Conservation (phyloP, 169 alveolate species). For the Plasmodium gallinaceum region DNA sequence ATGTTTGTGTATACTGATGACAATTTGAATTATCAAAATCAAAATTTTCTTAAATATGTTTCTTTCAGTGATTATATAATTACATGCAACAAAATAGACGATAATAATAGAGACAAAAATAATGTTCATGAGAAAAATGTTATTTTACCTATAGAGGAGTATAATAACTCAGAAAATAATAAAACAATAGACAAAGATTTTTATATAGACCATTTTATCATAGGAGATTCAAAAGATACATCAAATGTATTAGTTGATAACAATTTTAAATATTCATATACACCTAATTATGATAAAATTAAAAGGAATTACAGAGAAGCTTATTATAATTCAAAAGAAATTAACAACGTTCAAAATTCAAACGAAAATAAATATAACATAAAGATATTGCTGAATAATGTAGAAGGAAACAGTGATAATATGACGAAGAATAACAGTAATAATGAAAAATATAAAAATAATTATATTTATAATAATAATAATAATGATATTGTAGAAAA, state of each 20-base stretch:
- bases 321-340: constrained; percentile 6
- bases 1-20: constrained; percentile 62
- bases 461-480: not conserved
- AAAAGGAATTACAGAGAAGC: constrained; percentile 25
- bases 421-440: not conserved
- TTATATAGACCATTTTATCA: constrained; percentile 52
- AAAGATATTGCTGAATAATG: constrained; percentile 11
- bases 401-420: not conserved
- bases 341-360: not conserved
- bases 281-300: constrained; percentile 53
- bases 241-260: constrained; percentile 15
- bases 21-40: constrained; percentile 60
- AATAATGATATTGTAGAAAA: no score
- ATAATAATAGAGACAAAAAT: not conserved
- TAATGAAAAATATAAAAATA: constrained; percentile 1
- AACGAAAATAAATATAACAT: not conserved
- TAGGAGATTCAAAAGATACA: constrained; percentile 19
- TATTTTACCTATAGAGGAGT: constrained; percentile 3
- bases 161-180: not conserved
- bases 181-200: constrained; percentile 43
- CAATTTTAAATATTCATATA: constrained; percentile 31
- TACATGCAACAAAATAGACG: not conserved
- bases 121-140: constrained; percentile 5
- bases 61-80: constrained; percentile 40
- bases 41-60: constrained; percentile 31